phyloP scores from a whole-genome alignment of 2,329 filamentous ascomycete genomes.

The Anthostomella pinea region DNA sequence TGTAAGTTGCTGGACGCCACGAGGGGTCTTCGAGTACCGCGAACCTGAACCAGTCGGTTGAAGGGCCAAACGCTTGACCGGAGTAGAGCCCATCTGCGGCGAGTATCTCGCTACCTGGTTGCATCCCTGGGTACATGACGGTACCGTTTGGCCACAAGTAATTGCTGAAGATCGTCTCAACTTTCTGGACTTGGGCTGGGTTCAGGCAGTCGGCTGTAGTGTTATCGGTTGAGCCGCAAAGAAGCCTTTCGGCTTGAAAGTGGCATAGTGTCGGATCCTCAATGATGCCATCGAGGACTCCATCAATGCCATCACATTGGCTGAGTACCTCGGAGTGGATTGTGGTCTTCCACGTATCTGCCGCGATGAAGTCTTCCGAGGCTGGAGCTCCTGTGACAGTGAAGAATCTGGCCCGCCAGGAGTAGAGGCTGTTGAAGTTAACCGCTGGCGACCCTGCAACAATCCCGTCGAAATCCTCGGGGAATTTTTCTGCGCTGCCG shows the following conservation, averaged over 20 bases:
- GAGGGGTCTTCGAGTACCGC: slow-evolving; percentile 42
- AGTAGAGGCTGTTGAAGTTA: slow-evolving; percentile 34
- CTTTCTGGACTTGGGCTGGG: slow-evolving; percentile 38
- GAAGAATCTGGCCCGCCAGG: slow-evolving; percentile 42
- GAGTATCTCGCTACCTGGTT: slow-evolving; percentile 43
- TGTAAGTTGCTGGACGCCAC: slow-evolving; percentile 39
- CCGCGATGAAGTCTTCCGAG: slow-evolving; percentile 26
- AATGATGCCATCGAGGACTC: slow-evolving; percentile 39
- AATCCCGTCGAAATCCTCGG: slow-evolving; percentile 57
- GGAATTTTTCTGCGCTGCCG: slow-evolving; percentile 50
- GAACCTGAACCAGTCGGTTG: slow-evolving; percentile 46
- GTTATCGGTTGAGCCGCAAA: slow-evolving; percentile 30
- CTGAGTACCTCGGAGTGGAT: slow-evolving; percentile 31
- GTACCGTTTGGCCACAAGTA: slow-evolving; percentile 42
- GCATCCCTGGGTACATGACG: slow-evolving; percentile 47
- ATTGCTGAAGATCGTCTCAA: slow-evolving; percentile 40
- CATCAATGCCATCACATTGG: slow-evolving; percentile 42
- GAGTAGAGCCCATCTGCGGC: slow-evolving; percentile 38
- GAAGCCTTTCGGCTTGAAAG: slow-evolving; percentile 32
- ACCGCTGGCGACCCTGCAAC: slow-evolving; percentile 47
- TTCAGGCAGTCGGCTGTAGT: slow-evolving; percentile 39
- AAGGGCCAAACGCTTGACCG: slow-evolving; percentile 39
- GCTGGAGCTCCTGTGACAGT: slow-evolving; percentile 36
- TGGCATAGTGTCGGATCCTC: slow-evolving; percentile 37
- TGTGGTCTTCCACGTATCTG: slow-evolving; percentile 27